Percentiles rank a stretch among this genome's conserved stretches.
Evolutionary conservation across 768 basidiomycete genomes (phyloP).

Genomic region (Panaeolus cyanescens): DNA sequence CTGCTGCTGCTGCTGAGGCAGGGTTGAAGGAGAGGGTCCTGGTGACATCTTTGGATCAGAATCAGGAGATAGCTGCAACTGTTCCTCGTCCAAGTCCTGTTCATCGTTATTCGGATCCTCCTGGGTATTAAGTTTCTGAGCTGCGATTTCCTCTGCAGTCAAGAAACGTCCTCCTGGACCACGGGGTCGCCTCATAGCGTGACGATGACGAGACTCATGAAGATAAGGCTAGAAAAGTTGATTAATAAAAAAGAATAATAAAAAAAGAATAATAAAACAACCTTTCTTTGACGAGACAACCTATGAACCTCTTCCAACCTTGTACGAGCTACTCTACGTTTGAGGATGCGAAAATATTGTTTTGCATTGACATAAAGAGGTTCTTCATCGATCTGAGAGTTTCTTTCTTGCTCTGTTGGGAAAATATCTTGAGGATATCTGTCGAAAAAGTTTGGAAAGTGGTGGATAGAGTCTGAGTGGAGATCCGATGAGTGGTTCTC

Average conservation of each 20-base stretch:
- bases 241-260: slow-evolving; percentile 6
- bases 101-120: slow-evolving; percentile 35
- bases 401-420: slow-evolving; percentile 15
- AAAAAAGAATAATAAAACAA: slow-evolving; percentile 25
- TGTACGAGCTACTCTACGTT: slow-evolving; percentile 88
- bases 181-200: slow-evolving; percentile 95
- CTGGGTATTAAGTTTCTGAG: slow-evolving; percentile 57
- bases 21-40: slow-evolving; percentile 16
- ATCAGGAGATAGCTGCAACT: slow-evolving; percentile 16
- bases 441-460: slow-evolving; percentile 29
- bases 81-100: slow-evolving; percentile 44
- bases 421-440: slow-evolving; percentile 25
- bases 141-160: slow-evolving; percentile 93
- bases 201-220: slow-evolving; percentile 96
- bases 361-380: slow-evolving; percentile 99
- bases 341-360: slow-evolving; percentile 98
- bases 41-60: slow-evolving; percentile 20
- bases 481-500: slow-evolving; percentile 24
- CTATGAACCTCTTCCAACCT: slow-evolving; percentile 93
- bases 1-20: slow-evolving; percentile 21
- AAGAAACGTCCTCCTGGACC: slow-evolving; percentile 98
- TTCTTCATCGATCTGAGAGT: slow-evolving; percentile 78
- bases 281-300: slow-evolving; percentile 92
- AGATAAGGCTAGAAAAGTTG: slow-evolving; percentile 79
- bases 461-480: slow-evolving; percentile 20